phyloP scores from a whole-genome alignment of 1,284 basidiomycete genomes.

The Inonotus hispidus region DNA sequence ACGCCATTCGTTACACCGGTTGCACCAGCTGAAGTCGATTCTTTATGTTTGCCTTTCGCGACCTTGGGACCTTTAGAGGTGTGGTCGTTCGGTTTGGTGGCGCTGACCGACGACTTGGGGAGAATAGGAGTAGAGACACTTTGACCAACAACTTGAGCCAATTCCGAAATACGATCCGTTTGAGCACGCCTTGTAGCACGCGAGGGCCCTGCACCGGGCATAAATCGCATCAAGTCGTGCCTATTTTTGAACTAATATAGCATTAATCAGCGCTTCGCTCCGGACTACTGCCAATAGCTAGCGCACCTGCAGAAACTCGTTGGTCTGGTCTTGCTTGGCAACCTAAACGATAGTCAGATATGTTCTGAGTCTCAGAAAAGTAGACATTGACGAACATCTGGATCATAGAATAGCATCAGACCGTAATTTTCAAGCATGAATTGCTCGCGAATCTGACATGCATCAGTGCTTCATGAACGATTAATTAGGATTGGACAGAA shows the following conservation, averaged over 20 bases:
- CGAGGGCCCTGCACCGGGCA: constrained; percentile 42
- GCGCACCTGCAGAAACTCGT: constrained; percentile 4
- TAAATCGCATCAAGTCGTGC: constrained; percentile 55
- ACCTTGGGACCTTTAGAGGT: constrained; percentile 21
- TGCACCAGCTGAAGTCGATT: not conserved
- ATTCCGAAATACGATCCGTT: constrained; percentile 44
- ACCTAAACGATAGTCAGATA: constrained; percentile 41
- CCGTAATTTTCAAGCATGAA: constrained; percentile 83
- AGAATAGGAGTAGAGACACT: not conserved
- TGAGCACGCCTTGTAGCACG: constrained; percentile 61
- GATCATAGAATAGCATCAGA: constrained; percentile 70
- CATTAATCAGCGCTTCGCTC: constrained; percentile 16
- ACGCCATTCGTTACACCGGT: not conserved
- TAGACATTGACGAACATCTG: constrained; percentile 44
- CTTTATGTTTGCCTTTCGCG: constrained; percentile 32
- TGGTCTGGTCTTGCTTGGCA: constrained; percentile 6
- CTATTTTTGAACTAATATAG: constrained; percentile 52
- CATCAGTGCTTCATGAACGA: not conserved
- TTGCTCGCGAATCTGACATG: constrained; percentile 64
- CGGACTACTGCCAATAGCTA: constrained; percentile 3
- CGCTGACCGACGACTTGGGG: constrained; percentile 18
- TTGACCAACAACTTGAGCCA: constrained; percentile 24
- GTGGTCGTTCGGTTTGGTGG: constrained; percentile 26
- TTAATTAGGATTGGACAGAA: constrained; percentile 12
- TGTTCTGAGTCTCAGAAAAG: constrained; percentile 11